Percentiles rank a stretch among this genome's conserved stretches.
Evolutionary conservation across 176 grass and related monocot genomes (phyloP).

Genomic region (Eleusine indica): DNA sequence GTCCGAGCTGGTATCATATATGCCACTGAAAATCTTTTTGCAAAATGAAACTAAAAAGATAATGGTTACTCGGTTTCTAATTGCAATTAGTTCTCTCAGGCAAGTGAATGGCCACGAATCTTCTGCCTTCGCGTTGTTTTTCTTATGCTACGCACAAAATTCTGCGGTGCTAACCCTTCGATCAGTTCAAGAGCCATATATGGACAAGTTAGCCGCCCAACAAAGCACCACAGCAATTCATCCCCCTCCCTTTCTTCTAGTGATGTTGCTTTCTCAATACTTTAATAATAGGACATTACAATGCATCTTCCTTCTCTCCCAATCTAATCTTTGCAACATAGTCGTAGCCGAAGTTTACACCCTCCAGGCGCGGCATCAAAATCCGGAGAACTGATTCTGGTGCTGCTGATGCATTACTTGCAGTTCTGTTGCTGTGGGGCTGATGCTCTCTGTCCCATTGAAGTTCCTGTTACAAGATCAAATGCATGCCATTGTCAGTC

Average conservation of each 20-base stretch:
- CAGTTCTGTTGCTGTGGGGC: conserved; percentile 67
- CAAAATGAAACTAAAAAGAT: conserved; percentile 4
- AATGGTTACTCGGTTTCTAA: conserved; percentile 31
- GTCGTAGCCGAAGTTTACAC: conserved; percentile 44
- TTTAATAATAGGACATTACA: conserved; percentile 66
- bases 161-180: conserved; percentile 55
- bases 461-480: conserved; percentile 50
- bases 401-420: conserved; percentile 60
- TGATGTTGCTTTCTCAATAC: conserved; percentile 53
- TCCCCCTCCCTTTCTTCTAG: conserved; percentile 19
- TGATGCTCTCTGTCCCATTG: conserved; percentile 55
- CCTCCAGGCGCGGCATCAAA: conserved; percentile 53
- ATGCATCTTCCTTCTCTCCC: conserved; percentile 25
- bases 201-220: conserved; percentile 50
- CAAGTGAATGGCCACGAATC: conserved; percentile 52
- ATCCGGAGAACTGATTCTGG: conserved; percentile 67
- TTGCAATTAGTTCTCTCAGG: conserved; percentile 52
- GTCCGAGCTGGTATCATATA: conserved; percentile 1
- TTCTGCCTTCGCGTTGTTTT: conserved; percentile 29
- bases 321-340: conserved; percentile 39
- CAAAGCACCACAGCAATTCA: conserved; percentile 42
- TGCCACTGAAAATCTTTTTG: conserved; percentile 22
- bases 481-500: conserved; percentile 31
- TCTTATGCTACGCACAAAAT: conserved; percentile 31
- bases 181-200: conserved; percentile 63